Evolutionary conservation across 805 yeast genomes (phyloP), one percentile per base, ranked within the genome.

Genomic region (Candida orba): DNA sequence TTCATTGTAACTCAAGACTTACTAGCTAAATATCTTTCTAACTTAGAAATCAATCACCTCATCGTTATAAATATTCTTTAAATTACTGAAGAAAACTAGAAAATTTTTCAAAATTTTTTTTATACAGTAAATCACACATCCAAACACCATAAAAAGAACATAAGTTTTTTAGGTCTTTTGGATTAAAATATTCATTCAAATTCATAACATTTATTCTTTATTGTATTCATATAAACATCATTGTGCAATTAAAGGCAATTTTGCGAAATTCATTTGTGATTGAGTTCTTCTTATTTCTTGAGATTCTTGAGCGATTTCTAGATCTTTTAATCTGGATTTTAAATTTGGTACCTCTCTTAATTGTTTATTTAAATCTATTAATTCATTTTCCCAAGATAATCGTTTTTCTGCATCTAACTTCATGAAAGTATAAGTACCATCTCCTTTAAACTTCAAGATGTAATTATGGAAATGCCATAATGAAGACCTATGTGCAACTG

Each of bases 401-500:
- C 96, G 74, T 60, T 76, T 72, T 27, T 73, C 73, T 6, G 96
- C 90, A 62, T 89, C 79, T 43, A 90, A 75, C 50, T 73, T 72
- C 6, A 71, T 69, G 58, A 78, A 78, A 17, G 72, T 60, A 56
- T 81, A 85, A 8, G 79, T 78, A 3, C 91, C 91, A 56, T 78
- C 76, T n/a, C 95, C 95, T 57, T 84, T 90, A 58, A 90, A 87
- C 61, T 88, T 89, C 51, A 90, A 69, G 45, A 90, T 75, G 53
- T 78, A 75, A 49, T 82, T 76, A 63, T 90, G 98, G 69, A 87
- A 90, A 61, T 85, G 85, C 96, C 96, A 90, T 49, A 90, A 67
- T 6, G 95, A 86, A 4, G 95, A 83, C 51, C 97, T 72, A 63
- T 90, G 98, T 39, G 96, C 93, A 9, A 90, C 97, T 0, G 96